A percentile compares a stretch with the other conserved stretches of the same genome.
Conservation (phyloP, 768 basidiomycete species). For the Exsudoporus frostii region DNA sequence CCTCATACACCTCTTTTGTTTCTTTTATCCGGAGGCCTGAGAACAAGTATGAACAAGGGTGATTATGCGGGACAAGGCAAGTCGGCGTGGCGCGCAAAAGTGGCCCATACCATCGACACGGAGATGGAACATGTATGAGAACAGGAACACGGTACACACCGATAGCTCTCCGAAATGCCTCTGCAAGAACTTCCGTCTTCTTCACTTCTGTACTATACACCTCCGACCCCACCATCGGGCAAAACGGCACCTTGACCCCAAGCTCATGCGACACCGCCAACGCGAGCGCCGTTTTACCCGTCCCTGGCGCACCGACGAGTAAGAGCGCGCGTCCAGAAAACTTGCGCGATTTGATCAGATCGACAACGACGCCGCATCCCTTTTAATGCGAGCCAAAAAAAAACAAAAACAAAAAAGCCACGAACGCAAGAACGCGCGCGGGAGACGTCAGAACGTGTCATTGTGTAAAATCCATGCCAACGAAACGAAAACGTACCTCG, state of each 20-base stretch:
- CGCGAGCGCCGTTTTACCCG: constrained; percentile 96
- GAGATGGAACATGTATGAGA: neutral
- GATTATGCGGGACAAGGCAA: neutral
- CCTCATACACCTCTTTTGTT: constrained; percentile 98
- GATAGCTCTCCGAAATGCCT: constrained; percentile 92
- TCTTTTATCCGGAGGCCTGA: constrained; percentile 93
- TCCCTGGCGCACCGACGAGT: constrained; percentile 93
- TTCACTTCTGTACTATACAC: constrained; percentile 97
- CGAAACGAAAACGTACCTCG: constrained; percentile 54
- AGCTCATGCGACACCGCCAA: constrained; percentile 95
- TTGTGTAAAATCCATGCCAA: neutral
- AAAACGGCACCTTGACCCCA: constrained; percentile 93
- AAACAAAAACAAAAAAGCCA: too few species aligned
- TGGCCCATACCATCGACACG: too few species aligned
- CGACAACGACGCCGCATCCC: constrained; percentile 90
- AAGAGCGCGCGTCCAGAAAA: constrained; percentile 92
- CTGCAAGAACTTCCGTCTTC: constrained; percentile 97
- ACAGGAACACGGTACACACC: constrained; percentile 52
- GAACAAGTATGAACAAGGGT: neutral
- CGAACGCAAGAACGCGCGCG: neutral
- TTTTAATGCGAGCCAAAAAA: constrained; percentile 29
- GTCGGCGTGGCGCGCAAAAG: neutral
- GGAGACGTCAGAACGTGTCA: too few species aligned
- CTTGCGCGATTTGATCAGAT: constrained; percentile 86
- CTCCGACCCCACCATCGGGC: constrained; percentile 97